Evolutionary conservation across 306 rosid genomes (phyloP).

Genomic region (Quercus aquifolioides): DNA sequence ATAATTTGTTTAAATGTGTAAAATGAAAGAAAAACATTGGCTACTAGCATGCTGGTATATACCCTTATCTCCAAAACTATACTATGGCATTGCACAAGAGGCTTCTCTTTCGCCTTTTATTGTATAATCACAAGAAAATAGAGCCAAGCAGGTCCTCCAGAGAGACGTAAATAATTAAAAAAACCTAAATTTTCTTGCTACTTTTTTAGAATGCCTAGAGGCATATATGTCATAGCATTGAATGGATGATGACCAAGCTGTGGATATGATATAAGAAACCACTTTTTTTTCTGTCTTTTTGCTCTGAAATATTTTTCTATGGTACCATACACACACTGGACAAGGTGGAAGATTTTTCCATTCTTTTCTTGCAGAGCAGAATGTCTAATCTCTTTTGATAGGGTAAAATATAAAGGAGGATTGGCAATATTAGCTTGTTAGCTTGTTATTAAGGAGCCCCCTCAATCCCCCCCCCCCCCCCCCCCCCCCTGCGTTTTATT

Average conservation of each 20-base stretch:
- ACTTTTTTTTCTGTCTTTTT: not conserved
- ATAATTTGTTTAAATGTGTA: not conserved
- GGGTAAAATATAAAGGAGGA: not conserved
- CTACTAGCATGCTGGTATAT: not conserved
- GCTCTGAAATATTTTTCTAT: not conserved
- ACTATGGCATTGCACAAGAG: not conserved
- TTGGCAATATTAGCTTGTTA: not conserved
- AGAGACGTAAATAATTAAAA: not conserved
- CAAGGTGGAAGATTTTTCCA: not conserved
- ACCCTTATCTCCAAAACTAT: not conserved
- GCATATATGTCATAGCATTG: not conserved
- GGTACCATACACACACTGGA: not conserved
- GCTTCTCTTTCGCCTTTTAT: not conserved
- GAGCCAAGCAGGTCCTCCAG: not conserved
- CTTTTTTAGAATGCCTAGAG: conserved; percentile 1
- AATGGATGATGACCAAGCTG: not conserved
- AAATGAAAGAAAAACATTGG: not conserved
- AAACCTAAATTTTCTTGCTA: not conserved
- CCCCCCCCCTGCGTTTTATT: too few relatives aligned
- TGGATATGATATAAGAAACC: not conserved
- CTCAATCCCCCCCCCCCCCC: not conserved
- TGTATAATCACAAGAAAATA: not conserved
- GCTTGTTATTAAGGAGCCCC: not conserved
- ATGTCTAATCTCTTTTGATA: not conserved
- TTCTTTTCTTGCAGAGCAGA: not conserved